Evolutionary conservation across 1,284 basidiomycete genomes (phyloP), one percentile per base, ranked within the genome.

Genomic region (Pyrrhoderma lamaoense): DNA sequence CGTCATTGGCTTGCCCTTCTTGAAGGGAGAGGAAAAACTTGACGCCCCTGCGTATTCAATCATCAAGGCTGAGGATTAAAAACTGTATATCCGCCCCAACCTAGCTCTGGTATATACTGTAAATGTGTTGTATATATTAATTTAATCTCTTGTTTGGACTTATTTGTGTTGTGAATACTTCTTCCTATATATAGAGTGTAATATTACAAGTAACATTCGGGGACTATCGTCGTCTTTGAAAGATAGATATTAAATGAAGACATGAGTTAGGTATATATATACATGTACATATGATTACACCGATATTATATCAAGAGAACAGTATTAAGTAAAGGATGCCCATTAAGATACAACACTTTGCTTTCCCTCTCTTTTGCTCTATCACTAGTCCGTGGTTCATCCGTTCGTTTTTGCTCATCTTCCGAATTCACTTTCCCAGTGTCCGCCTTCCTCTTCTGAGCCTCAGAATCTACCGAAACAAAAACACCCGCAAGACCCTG

Each of bases 41-140:
- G 82, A 93, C 62, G 93, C 91, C 34, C 92, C 93, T 2, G 70
- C 83, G 16, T 96, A 94, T 70, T 89, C 87, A 42, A 82, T 95
- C 65, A 73, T 91, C 61, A 77, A 93, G 66, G 72, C 77, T 52
- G 79, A 88, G 52, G 86, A 90, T 62, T 90, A 69, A 57, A 57
- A 14, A 21, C 13, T 31, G 11, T 5, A 31, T 11, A 5, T 31
- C 2, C 22, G 22, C 13, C 3, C 14, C n/a, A n/a, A n/a, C n/a
- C n/a, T n/a, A n/a, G n/a, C n/a, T n/a, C n/a, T n/a, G n/a, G n/a
- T n/a, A n/a, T n/a, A n/a, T n/a, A n/a, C n/a, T n/a, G n/a, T n/a
- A n/a, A n/a, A n/a, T n/a, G n/a, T n/a, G n/a, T n/a, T n/a, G n/a
- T n/a, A n/a, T n/a, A n/a, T n/a, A n/a, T n/a, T n/a, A n/a, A n/a